phyloP scores from a whole-genome alignment of 2,329 filamentous ascomycete species.

The Ophiostoma ips region DNA sequence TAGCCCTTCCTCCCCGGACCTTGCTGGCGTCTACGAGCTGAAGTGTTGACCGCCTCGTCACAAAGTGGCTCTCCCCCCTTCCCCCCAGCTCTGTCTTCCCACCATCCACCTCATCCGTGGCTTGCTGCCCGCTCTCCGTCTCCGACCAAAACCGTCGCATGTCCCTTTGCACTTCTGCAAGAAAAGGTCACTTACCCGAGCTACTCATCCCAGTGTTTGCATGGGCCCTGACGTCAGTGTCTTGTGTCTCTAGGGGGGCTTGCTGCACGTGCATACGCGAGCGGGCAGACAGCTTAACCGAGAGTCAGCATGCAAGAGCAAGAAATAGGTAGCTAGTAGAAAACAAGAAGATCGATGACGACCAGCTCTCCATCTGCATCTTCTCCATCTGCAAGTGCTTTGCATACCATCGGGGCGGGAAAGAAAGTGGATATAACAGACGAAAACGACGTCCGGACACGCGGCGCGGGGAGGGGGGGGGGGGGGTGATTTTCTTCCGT shows the following conservation, averaged over 20 bases:
- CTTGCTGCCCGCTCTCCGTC: too few species aligned
- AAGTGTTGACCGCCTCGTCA: not conserved
- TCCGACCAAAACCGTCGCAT: too few species aligned
- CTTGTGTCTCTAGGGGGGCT: not conserved
- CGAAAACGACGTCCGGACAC: not conserved
- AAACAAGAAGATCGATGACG: too few species aligned
- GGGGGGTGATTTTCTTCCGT: not conserved
- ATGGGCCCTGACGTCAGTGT: not conserved
- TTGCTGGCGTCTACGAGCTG: too few species aligned
- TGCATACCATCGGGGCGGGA: too few species aligned
- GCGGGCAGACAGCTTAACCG: conserved; percentile 1
- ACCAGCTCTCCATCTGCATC: too few species aligned
- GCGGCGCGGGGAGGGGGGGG: too few species aligned
- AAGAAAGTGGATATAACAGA: not conserved
- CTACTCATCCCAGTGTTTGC: not conserved
- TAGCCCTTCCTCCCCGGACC: not conserved
- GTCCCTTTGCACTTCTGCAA: too few species aligned
- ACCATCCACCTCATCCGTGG: not conserved
- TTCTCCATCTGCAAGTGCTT: too few species aligned
- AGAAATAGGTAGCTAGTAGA: too few species aligned
- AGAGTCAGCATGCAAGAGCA: not conserved
- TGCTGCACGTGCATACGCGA: not conserved
- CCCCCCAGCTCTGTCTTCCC: not conserved
- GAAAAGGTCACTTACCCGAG: too few species aligned
- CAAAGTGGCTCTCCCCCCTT: not conserved